Conservation (phyloP, 2,329 filamentous ascomycete genomes). For the Aspergillus aculeatinus region DNA sequence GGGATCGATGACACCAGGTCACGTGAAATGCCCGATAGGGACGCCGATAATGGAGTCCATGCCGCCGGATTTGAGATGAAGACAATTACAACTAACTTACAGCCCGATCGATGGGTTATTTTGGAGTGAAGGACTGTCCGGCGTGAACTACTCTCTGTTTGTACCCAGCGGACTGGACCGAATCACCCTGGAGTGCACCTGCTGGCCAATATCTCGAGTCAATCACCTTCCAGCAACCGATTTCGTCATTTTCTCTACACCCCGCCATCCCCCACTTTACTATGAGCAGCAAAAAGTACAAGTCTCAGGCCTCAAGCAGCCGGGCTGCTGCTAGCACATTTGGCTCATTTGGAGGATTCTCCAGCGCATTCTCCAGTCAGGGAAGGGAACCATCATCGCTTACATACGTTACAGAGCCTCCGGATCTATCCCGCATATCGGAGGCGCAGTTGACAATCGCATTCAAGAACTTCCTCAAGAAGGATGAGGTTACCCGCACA, state of each 20-base stretch:
- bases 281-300: constrained; percentile 66
- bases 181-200: neutral
- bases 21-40: constrained; percentile 35
- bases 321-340: constrained; percentile 55
- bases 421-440: constrained; percentile 73
- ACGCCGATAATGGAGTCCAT: constrained; percentile 22
- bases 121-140: constrained; percentile 1
- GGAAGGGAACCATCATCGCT: constrained; percentile 60
- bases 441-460: constrained; percentile 80
- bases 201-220: neutral
- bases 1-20: constrained; percentile 33
- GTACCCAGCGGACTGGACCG: neutral
- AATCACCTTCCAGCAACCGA: constrained; percentile 3
- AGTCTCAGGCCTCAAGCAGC: constrained; percentile 63
- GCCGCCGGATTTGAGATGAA: constrained; percentile 1
- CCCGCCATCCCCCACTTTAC: constrained; percentile 34
- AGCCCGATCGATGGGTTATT: neutral
- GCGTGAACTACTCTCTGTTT: neutral
- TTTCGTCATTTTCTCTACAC: constrained; percentile 18
- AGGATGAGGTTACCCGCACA: constrained; percentile 86
- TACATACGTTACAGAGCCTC: constrained; percentile 84
- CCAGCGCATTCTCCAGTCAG: constrained; percentile 35
- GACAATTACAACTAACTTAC: neutral
- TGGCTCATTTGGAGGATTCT: constrained; percentile 47
- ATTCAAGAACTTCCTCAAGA: constrained; percentile 92